Base-by-base conservation (phyloP, 2,329 filamentous ascomycete species). In the Basipetospora chlamydospora region DNA sequence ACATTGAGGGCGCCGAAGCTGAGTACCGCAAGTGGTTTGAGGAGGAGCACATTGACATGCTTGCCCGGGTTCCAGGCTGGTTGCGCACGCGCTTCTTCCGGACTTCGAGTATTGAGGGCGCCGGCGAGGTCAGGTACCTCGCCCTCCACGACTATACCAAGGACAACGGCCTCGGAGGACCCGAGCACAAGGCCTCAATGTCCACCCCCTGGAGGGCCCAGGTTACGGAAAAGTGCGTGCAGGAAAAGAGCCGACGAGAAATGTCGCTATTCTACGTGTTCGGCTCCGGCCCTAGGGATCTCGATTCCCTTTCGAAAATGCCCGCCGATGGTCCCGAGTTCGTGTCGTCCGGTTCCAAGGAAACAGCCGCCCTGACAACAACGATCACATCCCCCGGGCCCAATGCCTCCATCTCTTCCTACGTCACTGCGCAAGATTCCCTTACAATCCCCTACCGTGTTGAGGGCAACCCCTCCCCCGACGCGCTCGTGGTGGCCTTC, bases 251-350 rank as follows among this genome's bases (percentile, higher is more conserved):
- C 9, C 64, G 73, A 30, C 66, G 80, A 13, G 64, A 66, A 0
- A 90, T 83, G 56, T 63, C 71, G 23, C 70, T 87, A 43, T 82
- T 83, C 54, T 87, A 90, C 54, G 76, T 79, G 9, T 92, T 93
- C 49, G 81, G 83, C 0, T 70, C 80, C 0, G 81, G 72, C 0
- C 75, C 81, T 0, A 68, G 81, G 17, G 79, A 88, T 44, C 62
- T 88, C 3, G 47, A 63, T 1, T 65, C 70, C 5, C 57, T 84
- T 2, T 61, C 69, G 1, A 55, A 55, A 2, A 57, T 70, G 4
- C 60, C 66, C 3, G 57, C 63, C 1, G 49, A 57, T 1, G 47
- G 52, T 1, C 60, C 64, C 1, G 54, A 61, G 0, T 80, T 76
- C 49, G 58, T 58, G 1, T 70, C 69, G 0, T 25, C 37, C 20